Percentiles rank a stretch among this genome's conserved stretches.
phyloP scores from a whole-genome alignment of 2,329 filamentous ascomycete species.

The Daldinia sp. region DNA sequence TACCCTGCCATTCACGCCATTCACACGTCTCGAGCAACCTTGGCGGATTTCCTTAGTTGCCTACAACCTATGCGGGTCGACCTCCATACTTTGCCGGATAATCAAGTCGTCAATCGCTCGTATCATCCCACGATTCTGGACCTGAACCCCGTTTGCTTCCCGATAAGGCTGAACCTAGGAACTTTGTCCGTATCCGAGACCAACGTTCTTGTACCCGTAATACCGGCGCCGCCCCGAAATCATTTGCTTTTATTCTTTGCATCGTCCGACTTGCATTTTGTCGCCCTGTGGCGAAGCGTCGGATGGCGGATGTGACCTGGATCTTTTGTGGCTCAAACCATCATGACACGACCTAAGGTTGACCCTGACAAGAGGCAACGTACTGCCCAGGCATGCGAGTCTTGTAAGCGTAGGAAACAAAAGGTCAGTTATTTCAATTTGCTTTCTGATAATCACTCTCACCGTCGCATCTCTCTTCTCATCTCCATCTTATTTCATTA shows the following conservation, averaged over 20 bases:
- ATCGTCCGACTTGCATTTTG: conserved; percentile 46
- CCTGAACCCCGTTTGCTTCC: conserved; percentile 44
- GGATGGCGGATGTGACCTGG: conserved; percentile 54
- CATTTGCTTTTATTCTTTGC: conserved; percentile 38
- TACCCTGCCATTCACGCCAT: conserved; percentile 29
- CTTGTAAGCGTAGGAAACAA: conserved; percentile 75
- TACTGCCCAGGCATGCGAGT: conserved; percentile 73
- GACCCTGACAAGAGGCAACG: conserved; percentile 71
- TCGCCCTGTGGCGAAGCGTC: conserved; percentile 47
- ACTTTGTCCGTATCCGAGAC: conserved; percentile 52
- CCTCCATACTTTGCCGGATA: conserved; percentile 42
- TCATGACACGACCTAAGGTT: conserved; percentile 66
- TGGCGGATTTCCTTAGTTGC: conserved; percentile 38
- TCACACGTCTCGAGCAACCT: conserved; percentile 34
- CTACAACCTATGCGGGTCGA: conserved; percentile 46
- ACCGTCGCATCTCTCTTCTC: conserved; percentile 31
- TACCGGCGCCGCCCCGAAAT: conserved; percentile 49
- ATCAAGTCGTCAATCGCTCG: conserved; percentile 39
- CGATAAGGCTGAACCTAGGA: conserved; percentile 50
- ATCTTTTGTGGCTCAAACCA: conserved; percentile 46
- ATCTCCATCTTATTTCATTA: conserved; percentile 30
- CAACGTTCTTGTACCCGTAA: conserved; percentile 47
- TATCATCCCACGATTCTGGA: conserved; percentile 41
- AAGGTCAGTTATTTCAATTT: conserved; percentile 63
- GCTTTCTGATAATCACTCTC: conserved; percentile 8